Base-by-base conservation (phyloP, 2,329 filamentous ascomycete species). In the Calonectria montana region DNA sequence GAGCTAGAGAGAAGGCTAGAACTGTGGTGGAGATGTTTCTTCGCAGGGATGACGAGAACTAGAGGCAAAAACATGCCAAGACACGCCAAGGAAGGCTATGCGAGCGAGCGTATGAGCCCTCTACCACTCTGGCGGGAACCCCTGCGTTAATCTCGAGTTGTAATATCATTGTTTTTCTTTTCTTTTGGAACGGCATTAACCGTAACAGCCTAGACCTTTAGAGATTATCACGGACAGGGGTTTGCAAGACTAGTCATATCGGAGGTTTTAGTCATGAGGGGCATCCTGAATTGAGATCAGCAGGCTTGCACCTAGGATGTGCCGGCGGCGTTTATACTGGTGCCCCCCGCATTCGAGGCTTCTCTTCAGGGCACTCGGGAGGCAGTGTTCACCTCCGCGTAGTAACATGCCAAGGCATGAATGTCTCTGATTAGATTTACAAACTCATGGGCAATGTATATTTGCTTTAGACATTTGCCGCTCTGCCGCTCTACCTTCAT, bases 21-120 rank as follows among this genome's bases (percentile, higher is more conserved):
- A 88, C 88, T 12, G 83, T 96, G 15, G 80, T 97, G 35, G 93
- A 95, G 80, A 84, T 94, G 31, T 97, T 97, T 73, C 67, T 86
- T 67, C 79, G 81, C 69, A 78, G 79, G 53, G 83, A 84, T 59
- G 76, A 80, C 43, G 77, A 71, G 16, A 80, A 77, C 75, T 83
- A 83, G 81, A 76, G 74, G 75, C 75, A 45, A 25, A 62, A 55
- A 65, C 47, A 68, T 65, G 59, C 64, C 61, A 74, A 73, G 77
- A 73, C 61, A 47, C n/a, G n/a, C n/a, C n/a, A n/a, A n/a, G n/a
- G n/a, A 64, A 62, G 61, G 65, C 45, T 13, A 35, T 68, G 53
- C 39, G 70, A 53, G 73, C 71, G 62, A 77, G 70, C 47, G 65
- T 70, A 31, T 77, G 71, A 78, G 41, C 12, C 23, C 35, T 66